These are phyloP conservation scores for Penicillium macrosclerotiorum DNA, from an alignment of 495 filamentous ascomycete genomes.

Conservation along the genomic window DNA sequence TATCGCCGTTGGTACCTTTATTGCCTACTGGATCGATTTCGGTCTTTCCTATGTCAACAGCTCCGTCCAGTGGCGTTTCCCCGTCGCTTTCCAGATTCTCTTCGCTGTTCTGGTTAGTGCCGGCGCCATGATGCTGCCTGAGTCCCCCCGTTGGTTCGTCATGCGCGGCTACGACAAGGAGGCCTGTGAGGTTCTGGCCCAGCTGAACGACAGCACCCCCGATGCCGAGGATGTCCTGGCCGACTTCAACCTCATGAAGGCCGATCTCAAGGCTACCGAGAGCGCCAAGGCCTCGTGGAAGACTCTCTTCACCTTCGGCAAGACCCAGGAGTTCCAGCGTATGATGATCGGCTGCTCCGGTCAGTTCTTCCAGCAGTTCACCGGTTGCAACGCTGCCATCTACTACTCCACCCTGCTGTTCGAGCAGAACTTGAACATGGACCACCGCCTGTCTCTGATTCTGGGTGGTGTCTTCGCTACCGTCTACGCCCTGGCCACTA, in stretches of 20 bases:
- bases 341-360: constrained; percentile 44
- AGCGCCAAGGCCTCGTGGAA: constrained; percentile 36
- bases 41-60: constrained; percentile 60
- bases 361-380: constrained; percentile 76
- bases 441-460: constrained; percentile 61
- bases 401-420: constrained; percentile 83
- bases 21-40: constrained; percentile 84
- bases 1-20: constrained; percentile 73
- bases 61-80: constrained; percentile 59
- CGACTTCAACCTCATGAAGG: constrained; percentile 51
- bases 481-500: constrained; percentile 63
- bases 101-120: constrained; percentile 62
- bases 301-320: constrained; percentile 40
- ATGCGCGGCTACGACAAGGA: constrained; percentile 58
- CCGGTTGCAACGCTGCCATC: constrained; percentile 75
- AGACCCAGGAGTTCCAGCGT: constrained; percentile 47
- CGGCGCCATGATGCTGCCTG: constrained; percentile 62
- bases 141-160: constrained; percentile 75
- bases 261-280: constrained; percentile 28
- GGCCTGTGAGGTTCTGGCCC: constrained; percentile 62
- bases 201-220: constrained; percentile 40
- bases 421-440: constrained; percentile 57
- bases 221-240: constrained; percentile 31
- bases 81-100: constrained; percentile 75
- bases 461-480: constrained; percentile 79